phyloP scores from a whole-genome alignment of 495 filamentous ascomycete genomes.

The Aspergillus biplanus region DNA sequence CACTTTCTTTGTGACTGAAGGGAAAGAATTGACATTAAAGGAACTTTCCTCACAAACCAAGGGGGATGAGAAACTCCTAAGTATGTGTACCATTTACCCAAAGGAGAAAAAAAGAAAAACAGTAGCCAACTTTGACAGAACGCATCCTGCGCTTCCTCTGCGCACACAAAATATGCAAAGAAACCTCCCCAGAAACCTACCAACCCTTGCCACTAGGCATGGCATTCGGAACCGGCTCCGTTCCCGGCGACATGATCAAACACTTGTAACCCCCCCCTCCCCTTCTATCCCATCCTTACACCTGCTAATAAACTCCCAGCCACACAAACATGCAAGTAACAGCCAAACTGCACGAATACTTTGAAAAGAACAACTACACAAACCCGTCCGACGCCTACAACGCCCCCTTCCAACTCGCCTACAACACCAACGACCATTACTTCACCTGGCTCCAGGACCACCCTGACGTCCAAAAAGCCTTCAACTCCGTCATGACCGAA shows the following conservation, averaged over 20 bases:
- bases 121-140: conserved; percentile 19
- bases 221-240: conserved; percentile 13
- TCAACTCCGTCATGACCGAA: conserved; percentile 31
- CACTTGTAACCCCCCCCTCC: conserved; percentile 23
- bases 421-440: conserved; percentile 30
- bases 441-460: conserved; percentile 34
- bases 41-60: conserved; percentile 22
- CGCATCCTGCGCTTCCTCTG: conserved; percentile 25
- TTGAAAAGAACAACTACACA: conserved; percentile 30
- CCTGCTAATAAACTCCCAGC: conserved; percentile 8
- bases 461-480: conserved; percentile 19
- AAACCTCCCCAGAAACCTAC: conserved; percentile 15
- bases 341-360: conserved; percentile 24
- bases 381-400: conserved; percentile 29
- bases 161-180: conserved; percentile 17
- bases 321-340: conserved; percentile 22
- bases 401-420: conserved; percentile 34
- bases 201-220: conserved; percentile 21
- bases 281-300: neutral
- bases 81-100: conserved; percentile 11
- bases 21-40: conserved; percentile 14
- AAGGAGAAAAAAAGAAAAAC: neutral
- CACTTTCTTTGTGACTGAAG: conserved; percentile 19
- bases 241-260: conserved; percentile 20
- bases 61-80: conserved; percentile 26